phyloP scores from a whole-genome alignment of 2,329 filamentous ascomycete genomes.

The Trichoderma breve region DNA sequence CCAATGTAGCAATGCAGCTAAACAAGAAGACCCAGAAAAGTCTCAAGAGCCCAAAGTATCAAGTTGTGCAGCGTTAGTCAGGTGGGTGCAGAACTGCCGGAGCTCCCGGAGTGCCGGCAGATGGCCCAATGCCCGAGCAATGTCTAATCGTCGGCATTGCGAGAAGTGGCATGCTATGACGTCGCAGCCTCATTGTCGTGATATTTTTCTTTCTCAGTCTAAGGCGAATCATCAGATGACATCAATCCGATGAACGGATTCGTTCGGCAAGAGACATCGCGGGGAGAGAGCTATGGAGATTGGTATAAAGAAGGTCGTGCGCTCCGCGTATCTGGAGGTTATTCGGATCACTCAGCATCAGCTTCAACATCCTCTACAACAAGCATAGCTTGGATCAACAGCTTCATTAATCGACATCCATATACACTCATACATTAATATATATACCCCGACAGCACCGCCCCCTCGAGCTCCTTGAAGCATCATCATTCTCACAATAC shows the following conservation, averaged over 20 bases:
- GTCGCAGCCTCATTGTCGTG: neutral
- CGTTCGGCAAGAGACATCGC: neutral
- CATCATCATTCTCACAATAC: neutral
- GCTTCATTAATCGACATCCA: neutral
- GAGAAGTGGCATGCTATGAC: slow-evolving; percentile 18
- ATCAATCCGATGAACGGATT: slow-evolving; percentile 7
- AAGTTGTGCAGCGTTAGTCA: neutral
- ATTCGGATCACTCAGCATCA: slow-evolving; percentile 1
- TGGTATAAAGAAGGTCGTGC: slow-evolving; percentile 2
- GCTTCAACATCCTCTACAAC: slow-evolving; percentile 2
- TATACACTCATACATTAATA: neutral
- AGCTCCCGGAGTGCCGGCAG: slow-evolving; percentile 16
- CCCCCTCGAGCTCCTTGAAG: neutral
- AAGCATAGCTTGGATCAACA: neutral
- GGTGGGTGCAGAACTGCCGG: slow-evolving; percentile 13
- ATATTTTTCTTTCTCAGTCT: neutral
- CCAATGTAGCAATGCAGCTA: neutral
- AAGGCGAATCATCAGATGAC: slow-evolving; percentile 12
- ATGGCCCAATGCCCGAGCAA: slow-evolving; percentile 9
- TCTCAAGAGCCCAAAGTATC: neutral
- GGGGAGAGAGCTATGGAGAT: neutral
- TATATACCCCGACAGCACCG: neutral
- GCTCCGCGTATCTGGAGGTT: slow-evolving; percentile 8
- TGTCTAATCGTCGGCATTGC: neutral
- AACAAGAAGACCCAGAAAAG: neutral